Conservation (phyloP, 1,139 yeast genomes). For the Scheffersomyces parashehatae region DNA sequence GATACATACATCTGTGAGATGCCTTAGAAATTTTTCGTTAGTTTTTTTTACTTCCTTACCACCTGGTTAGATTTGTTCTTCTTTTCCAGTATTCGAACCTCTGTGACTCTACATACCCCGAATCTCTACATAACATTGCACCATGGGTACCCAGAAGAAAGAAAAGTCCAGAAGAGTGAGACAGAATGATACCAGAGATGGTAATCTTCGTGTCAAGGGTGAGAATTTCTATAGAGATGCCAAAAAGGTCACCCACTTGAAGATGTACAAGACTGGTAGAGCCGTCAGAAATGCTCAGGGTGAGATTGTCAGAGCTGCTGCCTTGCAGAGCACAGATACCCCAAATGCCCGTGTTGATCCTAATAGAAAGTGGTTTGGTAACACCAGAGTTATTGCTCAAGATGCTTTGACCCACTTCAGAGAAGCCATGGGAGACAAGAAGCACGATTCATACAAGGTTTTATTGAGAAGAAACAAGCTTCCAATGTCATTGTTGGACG, state of each 20-base stretch:
- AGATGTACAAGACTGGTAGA: slow-evolving; percentile 90
- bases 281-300: slow-evolving; percentile 87
- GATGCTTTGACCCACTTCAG: slow-evolving; percentile 94
- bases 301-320: slow-evolving; percentile 84
- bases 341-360: slow-evolving; percentile 96
- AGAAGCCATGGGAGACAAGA: slow-evolving; percentile 88
- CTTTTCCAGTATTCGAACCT: neutral
- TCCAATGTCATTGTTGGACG: slow-evolving; percentile 94
- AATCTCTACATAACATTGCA: neutral
- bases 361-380: slow-evolving; percentile 96
- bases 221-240: slow-evolving; percentile 97
- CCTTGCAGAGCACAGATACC: slow-evolving; percentile 80
- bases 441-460: slow-evolving; percentile 86
- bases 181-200: slow-evolving; percentile 81
- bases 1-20: too few species aligned
- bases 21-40: too few species aligned
- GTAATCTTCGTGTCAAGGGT: slow-evolving; percentile 91
- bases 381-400: slow-evolving; percentile 95
- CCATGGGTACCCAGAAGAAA: slow-evolving; percentile 92
- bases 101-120: too few species aligned
- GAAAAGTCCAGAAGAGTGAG: slow-evolving; percentile 85
- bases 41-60: neutral
- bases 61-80: neutral
- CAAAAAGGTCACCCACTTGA: slow-evolving; percentile 83
- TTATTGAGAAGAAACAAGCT: slow-evolving; percentile 84